Percentiles rank a stretch among this genome's conserved stretches.
Evolutionary conservation across 2,329 filamentous ascomycete species (phyloP).

Genomic region (Colletotrichum cuscutae): DNA sequence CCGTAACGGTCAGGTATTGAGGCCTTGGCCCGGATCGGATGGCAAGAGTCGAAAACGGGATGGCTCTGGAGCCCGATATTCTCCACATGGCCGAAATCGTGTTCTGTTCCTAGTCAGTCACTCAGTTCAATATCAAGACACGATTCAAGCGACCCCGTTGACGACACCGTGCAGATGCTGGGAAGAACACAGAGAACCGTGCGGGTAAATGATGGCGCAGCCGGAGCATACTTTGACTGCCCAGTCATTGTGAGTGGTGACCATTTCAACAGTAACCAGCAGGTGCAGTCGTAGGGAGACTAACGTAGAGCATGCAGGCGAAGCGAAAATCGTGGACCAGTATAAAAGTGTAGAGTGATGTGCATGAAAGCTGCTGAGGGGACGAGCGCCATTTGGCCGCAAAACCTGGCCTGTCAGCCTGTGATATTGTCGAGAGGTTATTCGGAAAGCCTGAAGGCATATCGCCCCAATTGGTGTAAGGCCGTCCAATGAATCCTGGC

Average conservation of each 20-base stretch:
- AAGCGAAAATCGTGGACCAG: slow-evolving; percentile 15
- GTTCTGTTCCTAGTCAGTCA: slow-evolving; percentile 27
- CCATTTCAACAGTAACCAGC: not conserved
- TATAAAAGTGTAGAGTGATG: slow-evolving; percentile 1
- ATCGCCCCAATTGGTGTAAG: not conserved
- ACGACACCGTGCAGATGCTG: slow-evolving; percentile 20
- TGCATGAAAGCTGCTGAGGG: slow-evolving; percentile 19
- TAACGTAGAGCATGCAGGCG: slow-evolving; percentile 4
- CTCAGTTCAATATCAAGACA: not conserved
- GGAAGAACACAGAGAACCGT: not conserved
- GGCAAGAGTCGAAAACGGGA: slow-evolving; percentile 25
- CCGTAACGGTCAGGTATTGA: not conserved
- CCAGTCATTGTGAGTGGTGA: not conserved
- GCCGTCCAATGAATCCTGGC: slow-evolving; percentile 13
- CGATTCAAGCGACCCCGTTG: slow-evolving; percentile 26
- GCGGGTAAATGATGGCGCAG: not conserved
- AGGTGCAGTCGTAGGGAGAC: not conserved
- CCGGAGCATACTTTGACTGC: not conserved
- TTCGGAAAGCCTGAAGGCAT: slow-evolving; percentile 4
- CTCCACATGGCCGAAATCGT: slow-evolving; percentile 10
- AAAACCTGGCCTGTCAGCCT: not conserved
- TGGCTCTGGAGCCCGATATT: slow-evolving; percentile 14
- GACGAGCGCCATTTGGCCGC: slow-evolving; percentile 7
- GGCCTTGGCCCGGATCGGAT: slow-evolving; percentile 24
- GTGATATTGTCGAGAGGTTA: slow-evolving; percentile 5